phyloP scores from a whole-genome alignment of 2,329 filamentous ascomycete species.

The Pestalotiopsis sp. region DNA sequence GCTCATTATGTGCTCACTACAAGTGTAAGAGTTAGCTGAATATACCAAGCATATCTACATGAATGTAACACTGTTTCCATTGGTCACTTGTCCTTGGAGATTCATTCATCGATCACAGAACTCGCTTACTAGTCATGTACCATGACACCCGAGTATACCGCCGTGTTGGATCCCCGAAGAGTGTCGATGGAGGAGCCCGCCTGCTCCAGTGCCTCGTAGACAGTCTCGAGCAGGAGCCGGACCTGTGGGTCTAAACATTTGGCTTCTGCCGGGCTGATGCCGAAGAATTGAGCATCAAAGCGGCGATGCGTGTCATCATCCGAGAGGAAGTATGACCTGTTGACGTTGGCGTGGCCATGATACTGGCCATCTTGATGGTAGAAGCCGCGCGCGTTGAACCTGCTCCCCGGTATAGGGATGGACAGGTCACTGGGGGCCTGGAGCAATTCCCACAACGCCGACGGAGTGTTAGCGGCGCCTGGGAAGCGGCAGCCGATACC shows the following conservation, averaged over 20 bases:
- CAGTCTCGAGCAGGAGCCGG: constrained; percentile 28
- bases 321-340: constrained; percentile 30
- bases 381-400: constrained; percentile 25
- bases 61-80: too few species aligned
- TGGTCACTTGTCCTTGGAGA: too few species aligned
- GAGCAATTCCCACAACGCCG: constrained; percentile 28
- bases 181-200: neutral
- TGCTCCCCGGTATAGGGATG: constrained; percentile 20
- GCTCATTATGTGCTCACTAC: neutral
- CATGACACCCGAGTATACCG: neutral
- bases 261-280: constrained; percentile 21
- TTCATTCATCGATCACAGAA: neutral
- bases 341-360: constrained; percentile 22
- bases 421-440: constrained; percentile 13
- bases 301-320: constrained; percentile 24
- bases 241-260: constrained; percentile 16
- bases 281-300: constrained; percentile 25
- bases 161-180: neutral
- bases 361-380: constrained; percentile 19
- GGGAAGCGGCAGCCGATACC: constrained; percentile 36
- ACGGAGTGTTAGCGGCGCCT: constrained; percentile 27
- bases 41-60: too few species aligned
- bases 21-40: neutral
- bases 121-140: neutral
- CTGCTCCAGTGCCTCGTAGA: constrained; percentile 28